A percentile compares a stretch with the other conserved stretches of the same genome.
These are phyloP conservation scores for Umbelopsis sp. DNA, from an alignment of 192 early-diverging fungal species.

Conservation along the genomic window DNA sequence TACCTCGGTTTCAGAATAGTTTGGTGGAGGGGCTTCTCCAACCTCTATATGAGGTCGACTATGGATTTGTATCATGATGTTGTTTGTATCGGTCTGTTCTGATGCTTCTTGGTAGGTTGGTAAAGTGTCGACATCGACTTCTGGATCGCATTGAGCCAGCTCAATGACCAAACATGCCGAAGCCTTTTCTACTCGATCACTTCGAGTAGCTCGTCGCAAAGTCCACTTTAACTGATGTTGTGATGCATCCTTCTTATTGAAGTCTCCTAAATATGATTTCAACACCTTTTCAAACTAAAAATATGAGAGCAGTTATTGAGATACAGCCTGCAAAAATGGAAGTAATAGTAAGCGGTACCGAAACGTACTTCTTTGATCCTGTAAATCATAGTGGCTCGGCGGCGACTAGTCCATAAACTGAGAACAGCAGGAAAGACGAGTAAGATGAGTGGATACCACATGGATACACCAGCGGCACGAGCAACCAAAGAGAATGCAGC, in stretches of 20 bases:
- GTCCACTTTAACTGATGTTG: slow-evolving; percentile 17
- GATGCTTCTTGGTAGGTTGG: slow-evolving; percentile 14
- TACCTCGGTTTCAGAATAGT: slow-evolving; percentile 1
- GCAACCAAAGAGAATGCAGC: slow-evolving; percentile 25
- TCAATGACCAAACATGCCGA: slow-evolving; percentile 14
- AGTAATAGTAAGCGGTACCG: background rate
- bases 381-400: slow-evolving; percentile 7
- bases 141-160: slow-evolving; percentile 3
- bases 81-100: background rate
- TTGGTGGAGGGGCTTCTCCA: background rate
- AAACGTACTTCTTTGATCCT: slow-evolving; percentile 5
- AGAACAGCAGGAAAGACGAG: slow-evolving; percentile 22
- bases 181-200: background rate
- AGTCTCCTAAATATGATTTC: background rate
- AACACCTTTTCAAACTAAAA: slow-evolving; percentile 16
- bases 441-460: slow-evolving; percentile 28
- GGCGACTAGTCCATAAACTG: slow-evolving; percentile 19
- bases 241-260: slow-evolving; percentile 13
- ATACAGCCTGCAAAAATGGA: no score
- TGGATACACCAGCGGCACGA: slow-evolving; percentile 26
- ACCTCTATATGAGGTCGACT: background rate
- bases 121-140: background rate
- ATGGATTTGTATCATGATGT: background rate
- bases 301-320: background rate
- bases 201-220: background rate